Evolutionary conservation across 2,329 filamentous ascomycete genomes (phyloP).

Genomic region (Aureobasidium musti): DNA sequence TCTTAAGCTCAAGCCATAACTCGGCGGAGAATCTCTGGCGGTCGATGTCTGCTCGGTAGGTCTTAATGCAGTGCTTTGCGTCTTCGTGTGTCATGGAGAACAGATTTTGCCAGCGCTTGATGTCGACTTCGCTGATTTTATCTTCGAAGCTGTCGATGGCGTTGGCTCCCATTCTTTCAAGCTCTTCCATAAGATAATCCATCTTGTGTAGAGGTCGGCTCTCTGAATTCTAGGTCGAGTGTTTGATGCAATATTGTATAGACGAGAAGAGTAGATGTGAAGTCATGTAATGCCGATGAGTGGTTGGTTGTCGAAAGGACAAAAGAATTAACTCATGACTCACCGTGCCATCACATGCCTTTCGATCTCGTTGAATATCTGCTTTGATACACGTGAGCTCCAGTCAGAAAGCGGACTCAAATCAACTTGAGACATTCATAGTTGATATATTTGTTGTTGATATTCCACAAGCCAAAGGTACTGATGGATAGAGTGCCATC

Average conservation of each 20-base stretch:
- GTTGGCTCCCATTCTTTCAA: background rate
- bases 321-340: background rate
- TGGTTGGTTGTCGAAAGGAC: background rate
- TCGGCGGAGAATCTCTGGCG: background rate
- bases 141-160: background rate
- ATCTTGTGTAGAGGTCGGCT: too few relatives aligned
- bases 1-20: background rate
- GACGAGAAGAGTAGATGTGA: background rate
- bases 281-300: background rate
- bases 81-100: background rate
- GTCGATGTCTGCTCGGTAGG: background rate
- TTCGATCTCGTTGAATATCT: too few relatives aligned
- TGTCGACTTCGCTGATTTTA: background rate
- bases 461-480: too few relatives aligned
- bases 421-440: too few relatives aligned
- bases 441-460: too few relatives aligned
- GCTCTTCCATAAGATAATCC: background rate
- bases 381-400: too few relatives aligned
- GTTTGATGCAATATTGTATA: too few relatives aligned
- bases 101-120: background rate
- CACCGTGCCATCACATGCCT: background rate
- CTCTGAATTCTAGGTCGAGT: too few relatives aligned
- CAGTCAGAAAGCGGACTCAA: too few relatives aligned
- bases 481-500: too few relatives aligned
- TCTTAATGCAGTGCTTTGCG: background rate